Evolutionary conservation across 2,329 filamentous ascomycete species (phyloP).

Genomic region (Ophiostoma himal-ulmi): DNA sequence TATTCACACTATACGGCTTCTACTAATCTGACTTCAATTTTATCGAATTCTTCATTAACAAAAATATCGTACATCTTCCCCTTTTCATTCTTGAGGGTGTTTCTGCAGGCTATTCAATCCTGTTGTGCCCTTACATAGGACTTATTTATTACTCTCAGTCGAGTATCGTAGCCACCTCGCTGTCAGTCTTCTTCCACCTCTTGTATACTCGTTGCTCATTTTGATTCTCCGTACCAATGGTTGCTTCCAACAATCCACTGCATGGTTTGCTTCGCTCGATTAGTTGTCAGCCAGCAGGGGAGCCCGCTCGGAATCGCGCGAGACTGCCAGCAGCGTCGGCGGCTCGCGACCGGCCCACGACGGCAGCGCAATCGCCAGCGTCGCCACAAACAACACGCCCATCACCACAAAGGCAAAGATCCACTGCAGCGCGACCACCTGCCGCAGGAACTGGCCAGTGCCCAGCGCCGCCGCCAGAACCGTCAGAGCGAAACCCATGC

Average conservation of each 20-base stretch:
- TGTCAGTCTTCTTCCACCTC: not conserved
- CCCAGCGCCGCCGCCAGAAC: slow-evolving; percentile 69
- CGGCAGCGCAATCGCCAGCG: slow-evolving; percentile 59
- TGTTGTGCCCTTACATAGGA: not conserved
- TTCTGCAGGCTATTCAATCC: not conserved
- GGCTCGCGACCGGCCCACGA: slow-evolving; percentile 54
- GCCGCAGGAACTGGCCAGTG: slow-evolving; percentile 66
- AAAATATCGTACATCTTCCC: not conserved
- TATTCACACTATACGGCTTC: not conserved
- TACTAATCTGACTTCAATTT: not conserved
- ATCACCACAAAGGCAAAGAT: slow-evolving; percentile 87
- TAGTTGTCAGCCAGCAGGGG: slow-evolving; percentile 50
- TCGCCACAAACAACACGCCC: slow-evolving; percentile 63
- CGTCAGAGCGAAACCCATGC: slow-evolving; percentile 73
- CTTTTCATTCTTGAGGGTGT: not conserved
- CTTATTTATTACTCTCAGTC: not conserved
- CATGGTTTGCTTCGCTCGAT: not conserved
- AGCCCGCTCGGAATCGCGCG: slow-evolving; percentile 52
- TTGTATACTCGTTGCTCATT: no score
- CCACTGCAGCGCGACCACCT: slow-evolving; percentile 78
- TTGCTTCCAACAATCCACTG: no score
- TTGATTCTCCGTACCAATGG: no score
- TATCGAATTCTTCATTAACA: not conserved
- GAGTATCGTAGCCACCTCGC: not conserved
- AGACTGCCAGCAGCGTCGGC: slow-evolving; percentile 24